Base-by-base conservation (phyloP, 2,329 filamentous ascomycete genomes). In the Colletotrichum sp. region DNA sequence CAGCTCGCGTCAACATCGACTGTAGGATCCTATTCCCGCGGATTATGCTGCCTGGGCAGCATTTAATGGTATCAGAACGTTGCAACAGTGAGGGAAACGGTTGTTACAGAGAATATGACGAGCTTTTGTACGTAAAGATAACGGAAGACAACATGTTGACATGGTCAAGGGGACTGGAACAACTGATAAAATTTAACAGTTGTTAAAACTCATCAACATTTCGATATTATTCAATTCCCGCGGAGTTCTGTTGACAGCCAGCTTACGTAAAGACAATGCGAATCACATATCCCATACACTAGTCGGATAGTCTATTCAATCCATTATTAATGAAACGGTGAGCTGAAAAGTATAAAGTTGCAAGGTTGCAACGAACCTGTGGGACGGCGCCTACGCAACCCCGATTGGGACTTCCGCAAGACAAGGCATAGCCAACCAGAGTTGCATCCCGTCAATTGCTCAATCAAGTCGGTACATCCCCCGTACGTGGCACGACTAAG, bases 111-210 rank as follows among this genome's bases (percentile, higher is more conserved):
- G 18, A 48, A 48, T 6, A 22, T 13, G n/a, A 52, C 18, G 1
- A 48, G 1, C n/a, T 48, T n/a, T 4, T 22, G 6, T 12, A 52
- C 44, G 44, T 22, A 7, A 12, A 52, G 44, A 22, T 22, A 48
- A 13, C 44, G 44, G 5, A n/a, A 22, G 44, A 48, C 9, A 13
- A 0, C 12, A 3, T 10, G 0, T 6, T n/a, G 44, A 13, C n/a
- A 48, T 48, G 44, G 44, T 13, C 10, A 10, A 52, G 10, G 10
- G 44, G 3, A 52, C 44, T 22, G 44, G 10, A 52, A 4, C 18
- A 3, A 13, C 3, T 22, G 44, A 52, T 52, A 10, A 6, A 22
- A 8, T 52, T 52, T 12, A 52, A 22, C n/a, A 52, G n/a, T n/a
- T 52, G n/a, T 18, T 52, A 52, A 22, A 22, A 22, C 3, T 22